phyloP scores from a whole-genome alignment of 208 protist genomes.

The Novymonas esmeraldas region DNA sequence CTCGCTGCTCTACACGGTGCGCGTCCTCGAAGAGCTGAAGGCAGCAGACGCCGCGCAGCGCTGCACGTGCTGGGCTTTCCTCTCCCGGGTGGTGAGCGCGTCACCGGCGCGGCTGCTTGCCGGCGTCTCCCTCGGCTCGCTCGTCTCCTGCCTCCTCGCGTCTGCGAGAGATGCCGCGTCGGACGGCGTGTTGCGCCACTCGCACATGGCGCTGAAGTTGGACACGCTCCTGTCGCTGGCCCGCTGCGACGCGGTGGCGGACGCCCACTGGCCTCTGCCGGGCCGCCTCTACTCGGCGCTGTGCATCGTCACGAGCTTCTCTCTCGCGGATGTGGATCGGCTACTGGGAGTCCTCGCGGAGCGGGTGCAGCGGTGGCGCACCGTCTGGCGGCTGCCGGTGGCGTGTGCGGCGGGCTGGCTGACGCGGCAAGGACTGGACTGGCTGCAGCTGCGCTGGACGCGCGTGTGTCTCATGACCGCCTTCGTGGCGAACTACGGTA shows the following conservation, averaged over 20 bases:
- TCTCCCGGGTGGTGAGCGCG: not conserved
- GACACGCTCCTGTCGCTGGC: conserved; percentile 47
- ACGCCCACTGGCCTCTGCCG: conserved; percentile 40
- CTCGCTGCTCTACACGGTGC: conserved; percentile 10
- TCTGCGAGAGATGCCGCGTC: conserved; percentile 24
- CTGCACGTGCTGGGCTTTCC: not conserved
- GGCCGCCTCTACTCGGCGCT: conserved; percentile 44
- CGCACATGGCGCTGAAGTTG: conserved; percentile 27
- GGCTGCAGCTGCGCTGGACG: conserved; percentile 16
- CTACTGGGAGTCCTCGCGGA: conserved; percentile 22
- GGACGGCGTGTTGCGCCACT: conserved; percentile 22
- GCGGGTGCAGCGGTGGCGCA: conserved; percentile 12
- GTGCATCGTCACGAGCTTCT: conserved; percentile 40
- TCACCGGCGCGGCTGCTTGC: conserved; percentile 19
- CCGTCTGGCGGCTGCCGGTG: conserved; percentile 18
- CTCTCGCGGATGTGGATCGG: conserved; percentile 40
- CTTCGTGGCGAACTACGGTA: conserved; percentile 14
- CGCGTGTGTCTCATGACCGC: conserved; percentile 18
- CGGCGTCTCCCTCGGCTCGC: conserved; percentile 2
- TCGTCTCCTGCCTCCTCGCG: conserved; percentile 18
- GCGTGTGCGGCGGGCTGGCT: conserved; percentile 22
- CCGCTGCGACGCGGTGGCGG: conserved; percentile 46
- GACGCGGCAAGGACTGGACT: conserved; percentile 24
- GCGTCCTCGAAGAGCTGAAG: not conserved
- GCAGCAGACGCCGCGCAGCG: not conserved